phyloP scores from a whole-genome alignment of 202 grass and related monocot genomes.

The Setaria viridis region DNA sequence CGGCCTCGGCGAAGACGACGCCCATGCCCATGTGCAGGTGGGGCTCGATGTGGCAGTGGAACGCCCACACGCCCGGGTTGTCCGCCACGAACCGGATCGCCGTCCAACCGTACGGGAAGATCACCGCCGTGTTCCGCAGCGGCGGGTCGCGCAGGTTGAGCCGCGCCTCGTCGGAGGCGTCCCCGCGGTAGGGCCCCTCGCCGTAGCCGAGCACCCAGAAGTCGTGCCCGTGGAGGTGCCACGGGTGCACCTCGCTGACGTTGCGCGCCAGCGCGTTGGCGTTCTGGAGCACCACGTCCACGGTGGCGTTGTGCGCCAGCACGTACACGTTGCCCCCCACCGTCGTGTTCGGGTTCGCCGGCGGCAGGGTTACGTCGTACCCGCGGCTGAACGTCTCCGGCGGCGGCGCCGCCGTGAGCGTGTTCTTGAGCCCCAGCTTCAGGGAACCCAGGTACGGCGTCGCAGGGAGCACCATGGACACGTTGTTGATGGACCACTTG shows the following conservation, averaged over 20 bases:
- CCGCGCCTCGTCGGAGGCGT: neutral
- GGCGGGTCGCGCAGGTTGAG: slow-evolving; percentile 55
- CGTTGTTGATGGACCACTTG: slow-evolving; percentile 88
- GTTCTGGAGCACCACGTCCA: slow-evolving; percentile 71
- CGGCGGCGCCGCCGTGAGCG: slow-evolving; percentile 45
- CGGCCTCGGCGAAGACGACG: slow-evolving; percentile 69
- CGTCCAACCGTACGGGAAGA: slow-evolving; percentile 82
- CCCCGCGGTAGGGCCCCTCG: slow-evolving; percentile 47
- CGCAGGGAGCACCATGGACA: slow-evolving; percentile 69
- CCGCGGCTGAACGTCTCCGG: slow-evolving; percentile 51
- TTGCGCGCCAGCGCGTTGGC: slow-evolving; percentile 40
- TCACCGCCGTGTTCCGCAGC: slow-evolving; percentile 77
- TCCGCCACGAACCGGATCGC: slow-evolving; percentile 65
- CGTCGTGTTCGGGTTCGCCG: slow-evolving; percentile 43
- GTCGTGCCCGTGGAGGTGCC: slow-evolving; percentile 86
- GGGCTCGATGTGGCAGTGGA: slow-evolving; percentile 91
- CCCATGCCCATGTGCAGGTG: slow-evolving; percentile 94
- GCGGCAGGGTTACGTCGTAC: slow-evolving; percentile 68
- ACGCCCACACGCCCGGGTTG: slow-evolving; percentile 81
- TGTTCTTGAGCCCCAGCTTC: slow-evolving; percentile 60
- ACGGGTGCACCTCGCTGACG: slow-evolving; percentile 76
- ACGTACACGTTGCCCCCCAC: slow-evolving; percentile 23
- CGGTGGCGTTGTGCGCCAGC: slow-evolving; percentile 6
- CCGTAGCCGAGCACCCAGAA: slow-evolving; percentile 91
- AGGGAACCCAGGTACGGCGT: slow-evolving; percentile 68